phyloP scores from a whole-genome alignment of 331 rosid genomes.

The Telfairia occidentalis region DNA sequence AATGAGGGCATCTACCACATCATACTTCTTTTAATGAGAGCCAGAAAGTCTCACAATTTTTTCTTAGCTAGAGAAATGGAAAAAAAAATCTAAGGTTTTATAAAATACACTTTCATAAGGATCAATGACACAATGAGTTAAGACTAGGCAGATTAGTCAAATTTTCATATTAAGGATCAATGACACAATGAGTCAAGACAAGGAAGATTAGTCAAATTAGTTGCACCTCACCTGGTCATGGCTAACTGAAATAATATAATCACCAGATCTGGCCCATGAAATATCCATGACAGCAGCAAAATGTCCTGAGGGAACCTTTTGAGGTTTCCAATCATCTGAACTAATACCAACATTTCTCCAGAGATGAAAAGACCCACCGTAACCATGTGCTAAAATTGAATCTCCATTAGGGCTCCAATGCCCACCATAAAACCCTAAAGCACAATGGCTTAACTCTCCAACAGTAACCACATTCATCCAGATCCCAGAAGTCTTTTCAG shows the following conservation, averaged over 20 bases:
- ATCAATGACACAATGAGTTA: neutral
- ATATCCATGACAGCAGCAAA: slow-evolving; percentile 76
- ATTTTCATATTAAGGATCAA: neutral
- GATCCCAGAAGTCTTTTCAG: slow-evolving; percentile 79
- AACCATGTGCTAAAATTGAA: slow-evolving; percentile 89
- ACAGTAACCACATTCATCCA: slow-evolving; percentile 99
- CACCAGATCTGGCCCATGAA: slow-evolving; percentile 72
- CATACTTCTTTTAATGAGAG: neutral
- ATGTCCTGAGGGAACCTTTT: slow-evolving; percentile 96
- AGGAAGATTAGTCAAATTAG: neutral
- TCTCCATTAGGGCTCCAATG: slow-evolving; percentile 84
- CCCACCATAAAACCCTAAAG: slow-evolving; percentile 93
- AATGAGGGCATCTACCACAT: neutral
- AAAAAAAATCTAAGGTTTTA: neutral
- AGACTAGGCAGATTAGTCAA: neutral
- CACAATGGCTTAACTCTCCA: slow-evolving; percentile 92
- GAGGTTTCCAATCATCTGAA: slow-evolving; percentile 70
- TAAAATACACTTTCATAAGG: neutral
- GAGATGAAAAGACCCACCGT: slow-evolving; percentile 94
- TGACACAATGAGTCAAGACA: slow-evolving; percentile 6
- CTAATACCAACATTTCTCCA: slow-evolving; percentile 67
- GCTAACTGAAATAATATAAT: slow-evolving; percentile 72
- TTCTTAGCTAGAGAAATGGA: neutral
- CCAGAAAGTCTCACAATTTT: neutral
- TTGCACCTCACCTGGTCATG: slow-evolving; percentile 73